Evolutionary conservation across 2,329 filamentous ascomycete species (phyloP).

Genomic region (Plenodomus biglobosus): DNA sequence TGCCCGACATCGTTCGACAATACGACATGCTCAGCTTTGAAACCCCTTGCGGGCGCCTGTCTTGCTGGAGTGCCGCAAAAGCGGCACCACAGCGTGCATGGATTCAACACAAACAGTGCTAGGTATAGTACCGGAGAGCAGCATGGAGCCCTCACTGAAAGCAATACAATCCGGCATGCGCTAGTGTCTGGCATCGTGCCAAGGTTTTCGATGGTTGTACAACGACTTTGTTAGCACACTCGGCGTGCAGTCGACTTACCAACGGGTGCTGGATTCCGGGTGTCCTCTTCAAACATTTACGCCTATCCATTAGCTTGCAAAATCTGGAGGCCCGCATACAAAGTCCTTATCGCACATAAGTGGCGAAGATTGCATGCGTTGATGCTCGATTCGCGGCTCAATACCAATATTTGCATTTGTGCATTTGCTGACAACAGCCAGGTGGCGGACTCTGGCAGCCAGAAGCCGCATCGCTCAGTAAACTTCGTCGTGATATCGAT

Average conservation of each 20-base stretch:
- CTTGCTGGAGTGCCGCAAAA: neutral
- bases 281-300: neutral
- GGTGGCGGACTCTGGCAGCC: slow-evolving; percentile 82
- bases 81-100: neutral
- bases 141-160: neutral
- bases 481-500: slow-evolving; percentile 74
- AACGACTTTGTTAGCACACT: neutral
- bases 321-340: neutral
- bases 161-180: too few species aligned
- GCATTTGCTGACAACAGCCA: slow-evolving; percentile 37
- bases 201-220: neutral
- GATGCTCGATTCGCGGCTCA: neutral
- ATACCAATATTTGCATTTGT: neutral
- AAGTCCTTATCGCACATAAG: neutral
- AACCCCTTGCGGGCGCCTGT: neutral
- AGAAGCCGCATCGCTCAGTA: slow-evolving; percentile 64
- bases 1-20: neutral
- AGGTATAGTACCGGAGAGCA: neutral
- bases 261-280: neutral
- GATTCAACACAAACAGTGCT: neutral
- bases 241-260: neutral
- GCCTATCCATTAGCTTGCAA: neutral
- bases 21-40: neutral
- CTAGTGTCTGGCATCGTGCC: neutral
- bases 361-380: neutral